These are phyloP conservation scores for Trichosporon sp. DNA, from an alignment of 1,284 basidiomycete species.

Conservation along the genomic window DNA sequence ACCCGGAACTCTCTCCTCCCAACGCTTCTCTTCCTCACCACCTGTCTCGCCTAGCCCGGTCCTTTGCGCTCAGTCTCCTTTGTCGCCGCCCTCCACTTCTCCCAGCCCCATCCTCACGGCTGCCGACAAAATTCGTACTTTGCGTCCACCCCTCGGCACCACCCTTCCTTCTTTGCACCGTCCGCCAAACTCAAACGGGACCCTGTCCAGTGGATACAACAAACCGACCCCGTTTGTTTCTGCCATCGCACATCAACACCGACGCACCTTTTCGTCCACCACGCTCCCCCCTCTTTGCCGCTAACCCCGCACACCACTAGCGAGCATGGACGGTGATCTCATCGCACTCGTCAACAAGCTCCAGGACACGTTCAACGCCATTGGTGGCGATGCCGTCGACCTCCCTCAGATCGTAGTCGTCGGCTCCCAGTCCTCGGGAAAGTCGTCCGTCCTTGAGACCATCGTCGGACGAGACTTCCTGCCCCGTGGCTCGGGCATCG, in stretches of 20 bases:
- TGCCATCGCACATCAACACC: neutral
- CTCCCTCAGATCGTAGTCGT: constrained; percentile 51
- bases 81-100: neutral
- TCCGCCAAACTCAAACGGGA: constrained; percentile 2
- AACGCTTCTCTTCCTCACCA: neutral
- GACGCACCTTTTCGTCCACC: neutral
- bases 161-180: constrained; percentile 3
- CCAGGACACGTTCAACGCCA: constrained; percentile 58
- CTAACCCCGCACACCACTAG: neutral
- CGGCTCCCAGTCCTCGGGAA: constrained; percentile 55
- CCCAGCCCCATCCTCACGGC: neutral
- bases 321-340: constrained; percentile 81
- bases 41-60: neutral
- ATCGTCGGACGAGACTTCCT: constrained; percentile 96
- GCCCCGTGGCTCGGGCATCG: constrained; percentile 69
- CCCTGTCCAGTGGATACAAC: constrained; percentile 3
- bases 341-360: constrained; percentile 95
- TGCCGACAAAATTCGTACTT: neutral
- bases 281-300: neutral
- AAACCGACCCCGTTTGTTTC: neutral
- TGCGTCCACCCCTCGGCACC: constrained; percentile 4
- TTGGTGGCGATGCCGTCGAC: constrained; percentile 57
- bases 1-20: neutral
- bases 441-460: constrained; percentile 57
- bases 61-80: neutral